Conservation (phyloP, 495 filamentous ascomycete species). For the Penicillium pancosmium region DNA sequence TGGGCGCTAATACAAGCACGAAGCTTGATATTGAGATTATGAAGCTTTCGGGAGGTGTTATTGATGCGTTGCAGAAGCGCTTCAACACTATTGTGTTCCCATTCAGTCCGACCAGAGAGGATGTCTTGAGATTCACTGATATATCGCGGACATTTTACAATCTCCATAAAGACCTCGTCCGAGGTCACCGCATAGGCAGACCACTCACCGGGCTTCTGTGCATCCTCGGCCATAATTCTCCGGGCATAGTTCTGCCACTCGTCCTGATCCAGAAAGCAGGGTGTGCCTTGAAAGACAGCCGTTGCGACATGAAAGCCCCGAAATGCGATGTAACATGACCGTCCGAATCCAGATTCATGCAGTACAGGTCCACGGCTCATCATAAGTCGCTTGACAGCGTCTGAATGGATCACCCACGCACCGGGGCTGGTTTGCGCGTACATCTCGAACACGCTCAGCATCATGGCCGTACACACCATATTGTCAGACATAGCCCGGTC, state of each 20-base stretch:
- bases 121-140: conserved; percentile 30
- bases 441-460: conserved; percentile 44
- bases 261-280: conserved; percentile 35
- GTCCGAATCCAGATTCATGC: conserved; percentile 26
- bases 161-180: conserved; percentile 34
- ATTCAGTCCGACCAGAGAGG: conserved; percentile 5
- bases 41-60: conserved; percentile 19
- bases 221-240: conserved; percentile 29
- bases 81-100: conserved; percentile 3
- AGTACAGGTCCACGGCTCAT: conserved; percentile 24
- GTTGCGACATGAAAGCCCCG: conserved; percentile 37
- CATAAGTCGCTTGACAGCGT: conserved; percentile 36
- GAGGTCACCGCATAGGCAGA: conserved; percentile 26
- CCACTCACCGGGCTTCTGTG: conserved; percentile 28
- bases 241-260: conserved; percentile 32
- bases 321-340: conserved; percentile 36
- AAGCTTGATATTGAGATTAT: conserved; percentile 17
- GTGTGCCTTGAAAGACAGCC: conserved; percentile 29
- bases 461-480: conserved; percentile 37
- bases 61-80: conserved; percentile 25
- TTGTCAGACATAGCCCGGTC: conserved; percentile 31
- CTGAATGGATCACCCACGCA: conserved; percentile 38
- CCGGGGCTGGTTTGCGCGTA: conserved; percentile 34
- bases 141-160: conserved; percentile 36
- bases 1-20: conserved; percentile 30